Percentiles rank a stretch among this genome's conserved stretches.
Evolutionary conservation across 106 monocot genomes (phyloP).

Genomic region (Gastrodia elata): DNA sequence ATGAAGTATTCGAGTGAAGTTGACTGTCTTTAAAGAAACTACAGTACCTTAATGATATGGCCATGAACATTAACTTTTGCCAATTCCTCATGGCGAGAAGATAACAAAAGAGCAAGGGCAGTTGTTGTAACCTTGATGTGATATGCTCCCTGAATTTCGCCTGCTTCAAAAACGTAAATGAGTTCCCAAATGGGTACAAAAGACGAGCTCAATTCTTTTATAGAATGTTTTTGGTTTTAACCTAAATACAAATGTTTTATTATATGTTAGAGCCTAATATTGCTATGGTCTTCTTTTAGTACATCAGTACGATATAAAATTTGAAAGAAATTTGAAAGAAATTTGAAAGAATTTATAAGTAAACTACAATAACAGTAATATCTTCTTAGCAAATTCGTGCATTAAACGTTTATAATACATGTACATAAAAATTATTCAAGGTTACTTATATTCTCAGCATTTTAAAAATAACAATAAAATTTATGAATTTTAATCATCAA

Average conservation of each 20-base stretch:
- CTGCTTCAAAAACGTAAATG: slow-evolving; percentile 17
- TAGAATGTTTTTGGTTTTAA: not conserved
- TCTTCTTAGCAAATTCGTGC: too few relatives aligned
- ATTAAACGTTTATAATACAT: too few relatives aligned
- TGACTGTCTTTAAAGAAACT: slow-evolving; percentile 1
- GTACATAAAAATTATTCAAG: too few relatives aligned
- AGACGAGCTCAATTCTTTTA: not conserved
- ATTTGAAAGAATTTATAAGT: too few relatives aligned
- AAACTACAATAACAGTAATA: too few relatives aligned
- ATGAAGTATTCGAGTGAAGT: not conserved
- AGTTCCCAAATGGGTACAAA: not conserved
- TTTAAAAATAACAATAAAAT: too few relatives aligned
- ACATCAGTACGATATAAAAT: too few relatives aligned
- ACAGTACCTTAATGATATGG: slow-evolving; percentile 61
- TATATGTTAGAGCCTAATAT: not conserved
- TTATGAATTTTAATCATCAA: too few relatives aligned
- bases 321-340: too few relatives aligned
- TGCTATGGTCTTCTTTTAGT: too few relatives aligned
- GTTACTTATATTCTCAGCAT: too few relatives aligned
- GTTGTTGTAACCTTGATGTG: slow-evolving; percentile 96
- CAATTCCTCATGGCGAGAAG: slow-evolving; percentile 52
- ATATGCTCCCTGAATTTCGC: slow-evolving; percentile 92
- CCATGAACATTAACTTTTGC: slow-evolving; percentile 72
- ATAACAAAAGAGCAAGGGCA: slow-evolving; percentile 69
- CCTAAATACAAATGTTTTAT: not conserved